Percentiles rank a stretch among this genome's conserved stretches.
phyloP scores from a whole-genome alignment of 345 rosid genomes.

The Diplotaxis tenuifolia region DNA sequence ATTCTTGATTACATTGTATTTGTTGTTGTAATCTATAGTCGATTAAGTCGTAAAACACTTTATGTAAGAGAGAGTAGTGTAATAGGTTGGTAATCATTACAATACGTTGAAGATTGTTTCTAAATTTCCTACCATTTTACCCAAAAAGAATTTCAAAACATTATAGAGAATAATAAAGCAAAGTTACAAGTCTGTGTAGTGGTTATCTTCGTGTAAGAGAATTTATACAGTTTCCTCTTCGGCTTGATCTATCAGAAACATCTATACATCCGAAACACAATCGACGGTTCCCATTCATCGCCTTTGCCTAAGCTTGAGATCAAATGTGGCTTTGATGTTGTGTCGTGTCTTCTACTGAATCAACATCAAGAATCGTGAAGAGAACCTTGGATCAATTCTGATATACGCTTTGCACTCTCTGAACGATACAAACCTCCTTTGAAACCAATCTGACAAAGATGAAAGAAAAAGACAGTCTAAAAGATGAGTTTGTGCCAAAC shows the following conservation, averaged over 20 bases:
- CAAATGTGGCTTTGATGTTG: constrained; percentile 21
- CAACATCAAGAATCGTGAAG: constrained; percentile 75
- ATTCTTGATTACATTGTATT: constrained; percentile 33
- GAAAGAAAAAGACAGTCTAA: constrained; percentile 23
- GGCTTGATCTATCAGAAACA: constrained; percentile 7
- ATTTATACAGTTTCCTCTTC: constrained; percentile 31
- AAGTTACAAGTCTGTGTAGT: constrained; percentile 32
- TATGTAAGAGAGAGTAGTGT: constrained; percentile 5
- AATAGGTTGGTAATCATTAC: constrained; percentile 13
- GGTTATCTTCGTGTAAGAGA: constrained; percentile 33
- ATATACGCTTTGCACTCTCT: constrained; percentile 85
- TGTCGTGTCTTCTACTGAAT: not conserved
- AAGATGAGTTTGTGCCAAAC: constrained; percentile 7
- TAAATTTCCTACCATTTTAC: constrained; percentile 25
- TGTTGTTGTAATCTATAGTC: constrained; percentile 23
- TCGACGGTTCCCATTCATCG: constrained; percentile 20
- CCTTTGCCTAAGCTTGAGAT: constrained; percentile 26
- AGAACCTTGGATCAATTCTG: constrained; percentile 80
- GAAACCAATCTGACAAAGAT: constrained; percentile 66
- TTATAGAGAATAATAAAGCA: not conserved
- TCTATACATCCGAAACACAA: constrained; percentile 33
- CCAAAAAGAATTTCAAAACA: constrained; percentile 16
- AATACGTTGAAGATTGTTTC: constrained; percentile 6
- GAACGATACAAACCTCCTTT: constrained; percentile 84
- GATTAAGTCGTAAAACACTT: constrained; percentile 2